phyloP scores from a whole-genome alignment of 768 basidiomycete species.

The Podaxis pistillaris region DNA sequence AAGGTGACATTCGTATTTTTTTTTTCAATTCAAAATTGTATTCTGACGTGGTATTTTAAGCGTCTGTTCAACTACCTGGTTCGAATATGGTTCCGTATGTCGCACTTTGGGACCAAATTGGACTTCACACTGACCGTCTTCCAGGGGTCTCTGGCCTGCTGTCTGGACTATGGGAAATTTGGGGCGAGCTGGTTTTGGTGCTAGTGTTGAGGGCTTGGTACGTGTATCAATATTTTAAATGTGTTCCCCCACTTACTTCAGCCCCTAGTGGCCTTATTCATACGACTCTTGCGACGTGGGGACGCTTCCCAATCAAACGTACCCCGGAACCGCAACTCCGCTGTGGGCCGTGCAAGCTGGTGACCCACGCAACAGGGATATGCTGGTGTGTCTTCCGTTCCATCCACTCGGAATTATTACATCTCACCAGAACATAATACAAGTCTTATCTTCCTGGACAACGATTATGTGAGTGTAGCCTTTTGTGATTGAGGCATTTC shows the following conservation, averaged over 20 bases:
- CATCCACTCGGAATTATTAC: background rate
- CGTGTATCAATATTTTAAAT: background rate
- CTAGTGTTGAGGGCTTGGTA: conserved; percentile 55
- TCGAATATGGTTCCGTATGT: conserved; percentile 40
- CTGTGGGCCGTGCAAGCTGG: conserved; percentile 40
- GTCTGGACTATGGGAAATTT: conserved; percentile 77
- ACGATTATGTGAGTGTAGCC: conserved; percentile 27
- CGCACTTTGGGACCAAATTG: background rate
- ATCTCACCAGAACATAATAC: background rate
- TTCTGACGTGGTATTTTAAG: conserved; percentile 20
- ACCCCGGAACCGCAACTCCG: conserved; percentile 51
- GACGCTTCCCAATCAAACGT: conserved; percentile 73
- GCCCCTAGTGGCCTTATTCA: conserved; percentile 57
- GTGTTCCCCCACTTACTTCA: background rate
- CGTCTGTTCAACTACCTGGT: conserved; percentile 75
- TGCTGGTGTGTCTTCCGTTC: conserved; percentile 24
- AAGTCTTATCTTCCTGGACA: conserved; percentile 72
- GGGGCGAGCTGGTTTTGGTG: conserved; percentile 31
- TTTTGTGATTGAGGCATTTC: background rate
- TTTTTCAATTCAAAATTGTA: too few species aligned
- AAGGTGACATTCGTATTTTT: conserved; percentile 28
- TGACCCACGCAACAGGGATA: conserved; percentile 37
- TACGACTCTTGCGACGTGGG: conserved; percentile 80
- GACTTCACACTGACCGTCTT: too few species aligned
- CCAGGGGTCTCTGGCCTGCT: conserved; percentile 79